These are phyloP conservation scores for Aspergillus ostianus DNA, from an alignment of 495 filamentous ascomycete genomes.

Conservation along the genomic window DNA sequence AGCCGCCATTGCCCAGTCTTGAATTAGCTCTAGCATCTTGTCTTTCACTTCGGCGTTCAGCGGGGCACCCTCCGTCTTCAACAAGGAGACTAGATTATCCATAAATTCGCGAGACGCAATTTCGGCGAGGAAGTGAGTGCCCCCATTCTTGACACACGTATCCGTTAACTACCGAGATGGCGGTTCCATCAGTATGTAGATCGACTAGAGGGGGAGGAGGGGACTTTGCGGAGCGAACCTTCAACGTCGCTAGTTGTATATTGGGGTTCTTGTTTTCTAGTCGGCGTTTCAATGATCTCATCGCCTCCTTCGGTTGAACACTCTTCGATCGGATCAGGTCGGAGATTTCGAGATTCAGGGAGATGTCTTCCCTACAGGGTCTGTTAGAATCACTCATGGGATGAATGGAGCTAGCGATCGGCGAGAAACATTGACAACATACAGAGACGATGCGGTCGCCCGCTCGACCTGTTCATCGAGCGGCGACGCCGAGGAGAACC, in stretches of 20 bases:
- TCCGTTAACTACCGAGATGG: conserved; percentile 68
- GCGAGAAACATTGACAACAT: conserved; percentile 24
- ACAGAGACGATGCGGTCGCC: conserved; percentile 92
- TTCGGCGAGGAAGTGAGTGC: conserved; percentile 91
- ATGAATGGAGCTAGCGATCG: not conserved
- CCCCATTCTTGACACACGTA: conserved; percentile 98
- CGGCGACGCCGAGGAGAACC: conserved; percentile 85
- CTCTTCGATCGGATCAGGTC: conserved; percentile 95
- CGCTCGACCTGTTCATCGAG: conserved; percentile 96
- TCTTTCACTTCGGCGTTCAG: conserved; percentile 80
- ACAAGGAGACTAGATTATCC: conserved; percentile 89
- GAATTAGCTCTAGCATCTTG: conserved; percentile 90
- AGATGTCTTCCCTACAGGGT: conserved; percentile 80
- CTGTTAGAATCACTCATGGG: conserved; percentile 10
- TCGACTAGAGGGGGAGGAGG: not conserved
- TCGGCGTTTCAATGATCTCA: conserved; percentile 89
- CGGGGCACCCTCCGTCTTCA: conserved; percentile 74
- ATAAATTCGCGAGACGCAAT: conserved; percentile 97
- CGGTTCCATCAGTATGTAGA: conserved; percentile 12
- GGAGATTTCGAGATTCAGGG: conserved; percentile 94
- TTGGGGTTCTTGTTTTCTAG: conserved; percentile 97
- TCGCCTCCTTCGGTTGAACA: conserved; percentile 93
- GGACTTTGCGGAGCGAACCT: conserved; percentile 50
- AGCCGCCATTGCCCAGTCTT: conserved; percentile 88
- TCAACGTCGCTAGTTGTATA: conserved; percentile 86